Percentiles rank a stretch among this genome's conserved stretches.
Conservation (phyloP, 164 flowering plant species). For the Saururus chinensis region DNA sequence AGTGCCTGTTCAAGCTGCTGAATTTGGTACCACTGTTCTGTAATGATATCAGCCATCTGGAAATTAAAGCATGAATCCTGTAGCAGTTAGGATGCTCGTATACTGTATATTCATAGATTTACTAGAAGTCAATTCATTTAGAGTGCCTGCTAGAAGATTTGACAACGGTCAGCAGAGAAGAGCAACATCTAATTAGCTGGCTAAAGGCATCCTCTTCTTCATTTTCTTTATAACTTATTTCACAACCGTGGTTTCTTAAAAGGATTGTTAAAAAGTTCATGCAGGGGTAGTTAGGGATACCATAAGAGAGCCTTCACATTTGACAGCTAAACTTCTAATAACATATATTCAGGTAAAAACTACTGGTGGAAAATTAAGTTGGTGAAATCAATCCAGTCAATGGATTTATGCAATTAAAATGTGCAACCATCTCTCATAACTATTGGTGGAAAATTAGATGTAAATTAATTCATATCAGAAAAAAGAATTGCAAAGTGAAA, state of each 20-base stretch:
- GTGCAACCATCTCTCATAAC: neutral
- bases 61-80: neutral
- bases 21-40: slow-evolving; percentile 87
- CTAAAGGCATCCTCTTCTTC: neutral
- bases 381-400: neutral
- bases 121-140: too few relatives aligned
- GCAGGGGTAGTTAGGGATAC: too few relatives aligned
- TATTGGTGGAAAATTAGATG: neutral
- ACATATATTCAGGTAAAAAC: too few relatives aligned
- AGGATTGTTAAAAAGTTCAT: too few relatives aligned
- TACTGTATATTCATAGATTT: neutral
- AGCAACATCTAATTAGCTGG: neutral
- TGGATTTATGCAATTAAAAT: neutral
- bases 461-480: neutral
- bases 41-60: slow-evolving; percentile 57
- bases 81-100: too few relatives aligned
- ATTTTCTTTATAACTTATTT: neutral
- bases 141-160: neutral
- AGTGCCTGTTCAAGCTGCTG: slow-evolving; percentile 85
- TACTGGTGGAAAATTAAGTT: neutral
- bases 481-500: neutral
- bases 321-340: too few relatives aligned
- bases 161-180: neutral
- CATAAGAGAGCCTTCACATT: too few relatives aligned
- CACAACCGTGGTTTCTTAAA: neutral